phyloP scores from a whole-genome alignment of 2,329 filamentous ascomycete species.

The Ceratocystiopsis brevicomis region DNA sequence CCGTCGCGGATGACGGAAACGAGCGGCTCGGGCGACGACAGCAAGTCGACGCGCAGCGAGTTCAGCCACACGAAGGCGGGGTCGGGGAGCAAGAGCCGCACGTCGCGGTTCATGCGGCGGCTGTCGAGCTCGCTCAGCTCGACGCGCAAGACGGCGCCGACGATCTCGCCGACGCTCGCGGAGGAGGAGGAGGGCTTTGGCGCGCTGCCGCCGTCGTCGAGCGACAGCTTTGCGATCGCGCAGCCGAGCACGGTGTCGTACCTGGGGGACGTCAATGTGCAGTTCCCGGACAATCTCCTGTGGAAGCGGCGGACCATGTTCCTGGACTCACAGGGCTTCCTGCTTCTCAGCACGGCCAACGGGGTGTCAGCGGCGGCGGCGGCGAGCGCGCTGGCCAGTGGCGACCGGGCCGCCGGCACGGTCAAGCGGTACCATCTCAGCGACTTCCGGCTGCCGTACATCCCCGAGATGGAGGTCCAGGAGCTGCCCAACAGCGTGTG shows the following conservation, averaged over 20 bases:
- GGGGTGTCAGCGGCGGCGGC: slow-evolving; percentile 21
- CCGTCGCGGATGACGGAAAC: slow-evolving; percentile 24
- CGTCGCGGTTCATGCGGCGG: slow-evolving; percentile 39
- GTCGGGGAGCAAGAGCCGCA: slow-evolving; percentile 23
- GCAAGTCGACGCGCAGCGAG: slow-evolving; percentile 17
- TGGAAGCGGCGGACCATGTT: slow-evolving; percentile 90
- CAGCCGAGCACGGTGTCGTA: slow-evolving; percentile 36
- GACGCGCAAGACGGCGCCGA: slow-evolving; percentile 26
- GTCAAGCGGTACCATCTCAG: slow-evolving; percentile 68
- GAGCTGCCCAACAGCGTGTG: slow-evolving; percentile 76
- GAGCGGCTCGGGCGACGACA: slow-evolving; percentile 29
- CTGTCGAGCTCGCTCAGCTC: slow-evolving; percentile 34
- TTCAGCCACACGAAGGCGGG: slow-evolving; percentile 19
- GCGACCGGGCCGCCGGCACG: slow-evolving; percentile 27
- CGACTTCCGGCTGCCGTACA: slow-evolving; percentile 61
- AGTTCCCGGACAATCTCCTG: slow-evolving; percentile 86
- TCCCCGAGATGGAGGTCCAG: slow-evolving; percentile 78
- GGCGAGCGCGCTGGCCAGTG: slow-evolving; percentile 20
- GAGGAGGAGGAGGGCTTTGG: slow-evolving; percentile 24
- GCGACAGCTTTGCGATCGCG: slow-evolving; percentile 8
- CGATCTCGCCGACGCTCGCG: slow-evolving; percentile 30
- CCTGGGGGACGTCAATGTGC: slow-evolving; percentile 83
- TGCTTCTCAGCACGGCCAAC: slow-evolving; percentile 58
- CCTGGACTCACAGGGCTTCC: slow-evolving; percentile 64
- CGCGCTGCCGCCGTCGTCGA: slow-evolving; percentile 2